Evolutionary conservation across 768 basidiomycete genomes (phyloP), one percentile per base, ranked within the genome.

Genomic region (Mycena galopus): DNA sequence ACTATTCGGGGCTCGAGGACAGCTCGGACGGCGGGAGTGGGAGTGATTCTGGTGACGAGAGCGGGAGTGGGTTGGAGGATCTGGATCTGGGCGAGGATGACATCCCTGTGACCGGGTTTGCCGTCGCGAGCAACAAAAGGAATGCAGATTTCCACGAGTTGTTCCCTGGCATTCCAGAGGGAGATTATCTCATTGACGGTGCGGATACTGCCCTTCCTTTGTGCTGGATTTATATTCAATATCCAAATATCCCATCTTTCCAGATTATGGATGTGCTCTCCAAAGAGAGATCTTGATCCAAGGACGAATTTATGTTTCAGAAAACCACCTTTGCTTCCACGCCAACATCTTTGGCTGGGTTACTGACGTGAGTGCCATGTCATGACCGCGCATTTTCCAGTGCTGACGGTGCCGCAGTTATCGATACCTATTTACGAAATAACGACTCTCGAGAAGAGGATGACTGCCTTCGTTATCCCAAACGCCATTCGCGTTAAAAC

Each of bases 311-410:
- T 98, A 98, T 82, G 95, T 99, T 27, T 99, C 98, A 9, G 97
- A 99, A 83, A 98, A 99, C 82, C 97, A 98, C 79, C 89, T 98
- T n/a, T 99, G 96, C 84, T 99, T 99, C 86, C 95, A 99, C 77
- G 97, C 98, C 51, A 99, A 99, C 79, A 98, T 99, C 53, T 97
- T 99, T 82, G 97, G 98, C 51, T 99, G 97, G 98, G 93, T 98
- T 59, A 99, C 97, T 32, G 92, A 97, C 79, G 97, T 97, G 81
- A 81, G 96, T 86, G 37, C 0, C 16, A 33, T 60, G 57, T 55
- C 33, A 30, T 12, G 67, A 30, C 29, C 25, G 4, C 32, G 6
- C 59, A 64, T 42, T 47, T n/a, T 67, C 21, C 56, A 19, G 17
- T 29, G 11, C 73, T 69, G 55, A 68, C 59, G n/a, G 30, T n/a